Conservation (phyloP, 164 flowering plant species). For the Tetrastigma voinierianum region DNA sequence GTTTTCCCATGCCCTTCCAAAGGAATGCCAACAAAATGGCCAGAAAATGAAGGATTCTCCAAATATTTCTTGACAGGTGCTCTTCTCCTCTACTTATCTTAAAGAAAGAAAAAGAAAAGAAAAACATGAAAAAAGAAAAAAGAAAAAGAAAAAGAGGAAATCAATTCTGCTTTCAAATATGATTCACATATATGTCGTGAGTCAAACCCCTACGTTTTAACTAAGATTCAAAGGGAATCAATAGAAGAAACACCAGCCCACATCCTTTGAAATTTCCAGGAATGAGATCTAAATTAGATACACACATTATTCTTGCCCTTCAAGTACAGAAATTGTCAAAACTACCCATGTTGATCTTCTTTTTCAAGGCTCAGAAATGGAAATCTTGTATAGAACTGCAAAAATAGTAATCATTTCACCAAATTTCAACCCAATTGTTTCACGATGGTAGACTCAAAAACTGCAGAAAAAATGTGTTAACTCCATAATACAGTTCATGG, state of each 20-base stretch:
- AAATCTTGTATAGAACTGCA: background rate
- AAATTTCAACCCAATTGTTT: no score
- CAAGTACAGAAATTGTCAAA: background rate
- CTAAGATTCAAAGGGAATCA: conserved; percentile 15
- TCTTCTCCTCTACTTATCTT: background rate
- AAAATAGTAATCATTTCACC: no score
- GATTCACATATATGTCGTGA: conserved; percentile 12
- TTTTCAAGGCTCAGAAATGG: background rate
- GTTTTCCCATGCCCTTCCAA: conserved; percentile 24
- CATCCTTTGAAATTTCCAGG: conserved; percentile 14
- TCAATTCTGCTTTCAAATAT: background rate
- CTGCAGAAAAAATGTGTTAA: no score
- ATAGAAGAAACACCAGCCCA: conserved; percentile 13
- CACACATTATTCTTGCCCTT: conserved; percentile 3
- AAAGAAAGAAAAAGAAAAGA: no score
- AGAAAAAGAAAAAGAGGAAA: background rate
- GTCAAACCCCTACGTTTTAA: conserved; percentile 20
- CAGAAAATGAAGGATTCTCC: conserved; percentile 25
- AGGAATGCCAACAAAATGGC: conserved; percentile 33
- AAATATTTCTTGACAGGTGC: conserved; percentile 33
- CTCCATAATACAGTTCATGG: no score
- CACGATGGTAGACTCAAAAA: no score
- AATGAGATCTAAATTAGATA: background rate
- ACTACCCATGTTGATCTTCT: background rate
- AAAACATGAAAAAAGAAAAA: no score